Base-by-base conservation (phyloP, 164 flowering plant genomes). In the Hamamelis virginiana region DNA sequence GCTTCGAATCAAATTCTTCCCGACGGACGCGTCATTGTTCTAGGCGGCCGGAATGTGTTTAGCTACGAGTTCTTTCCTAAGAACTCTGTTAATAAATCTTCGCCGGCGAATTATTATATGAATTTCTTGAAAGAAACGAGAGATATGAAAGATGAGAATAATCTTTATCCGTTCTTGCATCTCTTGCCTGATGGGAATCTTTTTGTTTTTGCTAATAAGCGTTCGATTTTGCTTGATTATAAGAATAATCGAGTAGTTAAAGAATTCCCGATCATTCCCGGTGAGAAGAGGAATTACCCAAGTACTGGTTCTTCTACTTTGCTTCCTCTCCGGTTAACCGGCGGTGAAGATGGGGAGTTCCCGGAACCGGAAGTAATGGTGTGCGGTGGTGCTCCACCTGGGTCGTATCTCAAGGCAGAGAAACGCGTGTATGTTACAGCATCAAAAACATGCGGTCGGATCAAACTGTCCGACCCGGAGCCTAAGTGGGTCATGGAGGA, bases 151-250 rank as follows among this genome's bases (percentile, higher is more conserved):
- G 80, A 74, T 27, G 80, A 73, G 73, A 77, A 77, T 84, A 94
- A 94, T 83, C 94, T 91, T 64, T 92, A 94, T 33, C 98, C 98
- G 0, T 94, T 90, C 77, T 71, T 94, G 78, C 87, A 89, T 75
- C 82, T 94, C 13, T 58, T 87, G 0, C 94, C 96, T 0, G 90
- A 91, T 65, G 95, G 96, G 3, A 84, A 84, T 45, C 83, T 89
- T n/a, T 94, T 86, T 74, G 63, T 94, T 53, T 92, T 94, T 72
- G 97, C 97, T 3, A 92, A 92, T 70, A 72, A 62, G 0, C 84
- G 90, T 1, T 82, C 97, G 0, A 81, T 94, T 43, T 55, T 76
- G 41, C 59, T 92, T 28, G 88, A 92, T 67, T 91, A 89, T 67
- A 41, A 0, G 0, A 56, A 62, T 0, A 75, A 84, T 52, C 62